These are phyloP conservation scores for Usnea hakonensis DNA, from an alignment of 495 filamentous ascomycete genomes.

Conservation along the genomic window DNA sequence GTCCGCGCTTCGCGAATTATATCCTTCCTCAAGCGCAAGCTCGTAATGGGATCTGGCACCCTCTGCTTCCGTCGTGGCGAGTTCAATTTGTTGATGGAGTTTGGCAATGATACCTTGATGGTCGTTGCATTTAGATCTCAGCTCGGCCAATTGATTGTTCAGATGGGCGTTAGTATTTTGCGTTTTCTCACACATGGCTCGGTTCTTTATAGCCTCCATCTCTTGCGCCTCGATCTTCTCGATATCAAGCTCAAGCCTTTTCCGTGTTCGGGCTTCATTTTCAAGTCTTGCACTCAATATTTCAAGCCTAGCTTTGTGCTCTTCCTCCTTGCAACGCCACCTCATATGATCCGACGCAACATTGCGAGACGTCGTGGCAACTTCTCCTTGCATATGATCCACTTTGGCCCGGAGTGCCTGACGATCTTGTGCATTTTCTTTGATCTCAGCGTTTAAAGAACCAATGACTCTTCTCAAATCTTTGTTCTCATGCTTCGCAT, in stretches of 20 bases:
- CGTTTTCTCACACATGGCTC: constrained; percentile 46
- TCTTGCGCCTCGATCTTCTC: constrained; percentile 67
- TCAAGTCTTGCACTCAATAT: constrained; percentile 69
- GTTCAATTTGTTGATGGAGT: constrained; percentile 62
- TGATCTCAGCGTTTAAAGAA: constrained; percentile 62
- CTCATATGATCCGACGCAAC: constrained; percentile 72
- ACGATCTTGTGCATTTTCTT: constrained; percentile 73
- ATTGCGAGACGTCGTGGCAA: constrained; percentile 66
- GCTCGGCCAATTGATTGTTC: constrained; percentile 53
- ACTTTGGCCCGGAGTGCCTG: constrained; percentile 74
- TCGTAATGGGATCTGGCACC: constrained; percentile 65
- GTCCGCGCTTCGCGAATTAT: constrained; percentile 43
- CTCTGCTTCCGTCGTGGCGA: constrained; percentile 63
- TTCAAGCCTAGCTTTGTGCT: constrained; percentile 65
- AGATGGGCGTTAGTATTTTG: constrained; percentile 51
- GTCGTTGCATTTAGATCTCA: constrained; percentile 62
- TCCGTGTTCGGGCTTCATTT: constrained; percentile 66
- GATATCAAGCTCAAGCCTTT: constrained; percentile 74
- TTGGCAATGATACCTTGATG: constrained; percentile 56
- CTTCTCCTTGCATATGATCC: constrained; percentile 73
- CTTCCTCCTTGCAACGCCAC: constrained; percentile 65
- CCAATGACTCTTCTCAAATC: constrained; percentile 58
- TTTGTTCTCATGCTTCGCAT: constrained; percentile 48
- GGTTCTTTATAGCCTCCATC: constrained; percentile 53
- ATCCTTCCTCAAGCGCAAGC: constrained; percentile 67